Evolutionary conservation across 1,284 basidiomycete species (phyloP), one percentile per base, ranked within the genome.

Genomic region (Ganoderma leucocontextum): DNA sequence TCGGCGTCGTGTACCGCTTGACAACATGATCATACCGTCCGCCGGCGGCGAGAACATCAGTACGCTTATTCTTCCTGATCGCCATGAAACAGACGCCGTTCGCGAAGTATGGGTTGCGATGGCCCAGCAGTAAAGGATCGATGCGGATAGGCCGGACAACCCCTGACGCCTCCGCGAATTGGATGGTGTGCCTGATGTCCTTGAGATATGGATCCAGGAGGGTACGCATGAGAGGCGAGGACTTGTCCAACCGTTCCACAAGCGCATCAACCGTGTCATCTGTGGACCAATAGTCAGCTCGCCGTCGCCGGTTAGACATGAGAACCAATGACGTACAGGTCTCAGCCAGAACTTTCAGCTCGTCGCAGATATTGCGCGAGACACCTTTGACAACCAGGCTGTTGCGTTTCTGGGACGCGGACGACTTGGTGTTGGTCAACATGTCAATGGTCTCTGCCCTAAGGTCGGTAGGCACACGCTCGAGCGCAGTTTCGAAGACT

Each of bases 21-120:
- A 96, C 91, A 39, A 95, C 79, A 63, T 85, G 84, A 76, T 96
- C 94, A 63, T 69, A 93, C 91, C 93, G 85, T 72, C 95, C 95
- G 65, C 93, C 95, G 5, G 88, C 88, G 36, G 92, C 95, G 29
- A 96, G 84, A 15, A 95, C 85, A 69, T 96, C 94, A 2, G 84
- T 82, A 29, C 86, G 86, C 76, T 91, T 94, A 71, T 84, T 88
- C 59, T 85, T 86, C 66, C 88, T 84, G 4, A 91, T 89, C 1
- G 95, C 89, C 73, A 95, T 92, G 67, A 96, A 86, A 60, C 93
- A 84, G 29, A 95, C 83, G 0, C 94, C 94, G 64, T 91, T 87
- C 58, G 88, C 89, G 82, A 94, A 95, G 73, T 90, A 84, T 0
- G 81, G 78, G 72, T 88, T 87, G 71, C 89, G 87, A 66, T 81